Conservation (phyloP, 2,329 filamentous ascomycete species). For the Ascochyta koolunga region DNA sequence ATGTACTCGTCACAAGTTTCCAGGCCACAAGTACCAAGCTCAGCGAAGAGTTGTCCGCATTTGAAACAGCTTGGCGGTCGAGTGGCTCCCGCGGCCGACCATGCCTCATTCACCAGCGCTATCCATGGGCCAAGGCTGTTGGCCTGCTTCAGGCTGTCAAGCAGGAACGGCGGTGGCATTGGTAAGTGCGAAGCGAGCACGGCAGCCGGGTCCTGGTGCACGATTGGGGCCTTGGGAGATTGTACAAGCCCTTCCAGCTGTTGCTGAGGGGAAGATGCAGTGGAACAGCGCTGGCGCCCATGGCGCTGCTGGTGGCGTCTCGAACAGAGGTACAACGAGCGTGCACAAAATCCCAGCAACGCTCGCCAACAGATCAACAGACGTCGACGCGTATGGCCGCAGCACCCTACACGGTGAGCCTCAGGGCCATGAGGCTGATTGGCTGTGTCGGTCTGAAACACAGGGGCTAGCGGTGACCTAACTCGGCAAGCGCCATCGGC, state of each 20-base stretch:
- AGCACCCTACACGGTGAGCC: slow-evolving; percentile 3
- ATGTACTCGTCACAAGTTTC: slow-evolving; percentile 38
- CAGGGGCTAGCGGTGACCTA: slow-evolving; percentile 15
- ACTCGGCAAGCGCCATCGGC: slow-evolving; percentile 18
- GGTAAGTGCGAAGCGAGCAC: slow-evolving; percentile 11
- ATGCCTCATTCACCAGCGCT: slow-evolving; percentile 30
- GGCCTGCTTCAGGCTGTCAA: slow-evolving; percentile 30
- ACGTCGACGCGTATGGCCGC: slow-evolving; percentile 1
- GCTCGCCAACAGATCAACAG: slow-evolving; percentile 11
- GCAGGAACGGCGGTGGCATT: slow-evolving; percentile 15
- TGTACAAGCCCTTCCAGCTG: slow-evolving; percentile 1
- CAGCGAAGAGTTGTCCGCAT: slow-evolving; percentile 37
- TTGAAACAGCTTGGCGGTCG: slow-evolving; percentile 47
- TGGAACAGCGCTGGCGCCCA: slow-evolving; percentile 8
- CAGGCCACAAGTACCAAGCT: slow-evolving; percentile 41
- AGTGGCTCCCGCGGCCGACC: slow-evolving; percentile 34
- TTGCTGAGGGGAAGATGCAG: slow-evolving; percentile 2
- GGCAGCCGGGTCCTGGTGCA: slow-evolving; percentile 12
- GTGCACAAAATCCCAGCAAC: slow-evolving; percentile 17
- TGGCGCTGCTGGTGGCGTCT: slow-evolving; percentile 7
- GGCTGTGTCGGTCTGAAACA: slow-evolving; percentile 27
- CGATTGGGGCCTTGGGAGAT: slow-evolving; percentile 29
- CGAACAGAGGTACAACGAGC: slow-evolving; percentile 7
- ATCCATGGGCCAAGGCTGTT: slow-evolving; percentile 31
- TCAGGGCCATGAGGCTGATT: slow-evolving; percentile 19